Evolutionary conservation across 805 yeast genomes (phyloP).

Genomic region (Danielozyma ontarioensis): DNA sequence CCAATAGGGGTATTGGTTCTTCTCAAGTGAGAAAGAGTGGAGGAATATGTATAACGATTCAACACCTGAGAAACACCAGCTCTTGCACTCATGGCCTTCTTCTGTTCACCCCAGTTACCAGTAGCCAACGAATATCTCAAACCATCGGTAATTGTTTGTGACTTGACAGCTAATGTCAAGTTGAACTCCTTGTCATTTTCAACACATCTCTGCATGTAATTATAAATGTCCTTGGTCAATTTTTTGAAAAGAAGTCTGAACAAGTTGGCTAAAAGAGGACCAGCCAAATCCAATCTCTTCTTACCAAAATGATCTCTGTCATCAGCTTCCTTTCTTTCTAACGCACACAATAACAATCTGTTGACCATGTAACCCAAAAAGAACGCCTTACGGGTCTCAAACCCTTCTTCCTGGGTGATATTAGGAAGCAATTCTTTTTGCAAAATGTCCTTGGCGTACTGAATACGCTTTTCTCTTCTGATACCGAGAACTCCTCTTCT

Average conservation of each 20-base stretch:
- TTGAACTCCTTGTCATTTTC: constrained; percentile 97
- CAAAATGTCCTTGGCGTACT: constrained; percentile 93
- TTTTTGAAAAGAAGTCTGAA: constrained; percentile 93
- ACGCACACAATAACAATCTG: constrained; percentile 87
- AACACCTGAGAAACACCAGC: constrained; percentile 99
- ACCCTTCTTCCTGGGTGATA: constrained; percentile 96
- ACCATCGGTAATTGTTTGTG: constrained; percentile 96
- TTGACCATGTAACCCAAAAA: constrained; percentile 98
- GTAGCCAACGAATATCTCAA: constrained; percentile 96
- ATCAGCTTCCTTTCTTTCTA: constrained; percentile 96
- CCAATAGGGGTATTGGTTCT: constrained; percentile 99
- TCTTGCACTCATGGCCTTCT: constrained; percentile 96
- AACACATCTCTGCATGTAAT: constrained; percentile 98
- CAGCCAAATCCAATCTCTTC: constrained; percentile 96
- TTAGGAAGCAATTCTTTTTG: constrained; percentile 96
- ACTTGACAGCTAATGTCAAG: constrained; percentile 92
- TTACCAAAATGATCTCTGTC: constrained; percentile 99
- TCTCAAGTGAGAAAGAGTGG: constrained; percentile 97
- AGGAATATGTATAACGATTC: constrained; percentile 95
- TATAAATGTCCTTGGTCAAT: constrained; percentile 91
- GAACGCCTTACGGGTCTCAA: constrained; percentile 93
- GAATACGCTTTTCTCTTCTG: constrained; percentile 95
- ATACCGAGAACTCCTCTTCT: constrained; percentile 97
- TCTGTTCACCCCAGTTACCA: constrained; percentile 99
- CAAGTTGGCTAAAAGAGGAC: constrained; percentile 92